Conservation (phyloP, 164 flowering plant genomes). For the Platanus orientalis region DNA sequence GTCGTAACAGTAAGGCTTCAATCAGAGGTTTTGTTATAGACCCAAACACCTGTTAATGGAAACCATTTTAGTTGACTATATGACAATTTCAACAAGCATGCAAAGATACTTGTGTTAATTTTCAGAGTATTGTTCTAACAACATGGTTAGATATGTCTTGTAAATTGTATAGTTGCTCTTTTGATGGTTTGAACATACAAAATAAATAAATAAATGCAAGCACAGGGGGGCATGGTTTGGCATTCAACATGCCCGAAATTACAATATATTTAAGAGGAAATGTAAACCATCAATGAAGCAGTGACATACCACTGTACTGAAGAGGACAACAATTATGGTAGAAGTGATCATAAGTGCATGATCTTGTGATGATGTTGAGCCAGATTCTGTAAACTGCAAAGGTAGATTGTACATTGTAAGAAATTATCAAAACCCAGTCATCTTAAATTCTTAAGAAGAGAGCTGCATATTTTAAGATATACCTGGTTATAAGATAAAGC, state of each 20-base stretch:
- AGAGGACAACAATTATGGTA: slow-evolving; percentile 67
- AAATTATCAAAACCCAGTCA: too few species aligned
- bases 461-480: slow-evolving; percentile 3
- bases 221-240: too few species aligned
- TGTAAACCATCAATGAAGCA: background rate
- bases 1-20: slow-evolving; percentile 32
- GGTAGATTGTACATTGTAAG: background rate
- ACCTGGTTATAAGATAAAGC: slow-evolving; percentile 67
- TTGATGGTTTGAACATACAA: too few species aligned
- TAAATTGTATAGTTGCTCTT: too few species aligned
- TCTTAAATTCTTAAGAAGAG: background rate
- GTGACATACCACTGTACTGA: slow-evolving; percentile 62
- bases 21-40: slow-evolving; percentile 68
- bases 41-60: slow-evolving; percentile 53
- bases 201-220: too few species aligned
- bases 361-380: slow-evolving; percentile 17
- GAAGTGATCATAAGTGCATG: slow-evolving; percentile 50
- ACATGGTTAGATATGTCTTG: too few species aligned
- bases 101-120: too few species aligned
- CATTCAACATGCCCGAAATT: too few species aligned
- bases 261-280: background rate
- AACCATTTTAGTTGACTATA: background rate
- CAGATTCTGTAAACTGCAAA: slow-evolving; percentile 43
- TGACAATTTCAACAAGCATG: too few species aligned
- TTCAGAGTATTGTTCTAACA: too few species aligned